A percentile compares a stretch with the other conserved stretches of the same genome.
phyloP scores from a whole-genome alignment of 345 rosid species.

The Eucalyptus pauciflora region DNA sequence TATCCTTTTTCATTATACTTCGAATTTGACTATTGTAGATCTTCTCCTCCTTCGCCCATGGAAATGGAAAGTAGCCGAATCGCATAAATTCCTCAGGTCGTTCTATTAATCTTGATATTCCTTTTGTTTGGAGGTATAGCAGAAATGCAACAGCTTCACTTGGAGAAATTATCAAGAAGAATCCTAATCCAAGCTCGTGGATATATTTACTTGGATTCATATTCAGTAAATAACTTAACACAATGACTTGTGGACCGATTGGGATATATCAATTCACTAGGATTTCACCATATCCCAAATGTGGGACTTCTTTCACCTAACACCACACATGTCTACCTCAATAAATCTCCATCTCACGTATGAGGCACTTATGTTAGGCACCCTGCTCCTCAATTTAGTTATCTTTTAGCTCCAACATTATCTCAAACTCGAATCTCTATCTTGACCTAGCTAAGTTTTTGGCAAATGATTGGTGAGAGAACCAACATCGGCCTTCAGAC shows the following conservation, averaged over 20 bases:
- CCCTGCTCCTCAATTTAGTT: neutral
- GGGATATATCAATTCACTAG: neutral
- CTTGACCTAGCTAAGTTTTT: neutral
- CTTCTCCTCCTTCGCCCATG: neutral
- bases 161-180: neutral
- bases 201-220: neutral
- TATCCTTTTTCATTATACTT: neutral
- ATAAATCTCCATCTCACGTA: neutral
- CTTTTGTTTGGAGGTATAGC: neutral
- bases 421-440: neutral
- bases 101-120: neutral
- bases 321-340: neutral
- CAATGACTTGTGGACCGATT: neutral
- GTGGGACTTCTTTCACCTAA: neutral
- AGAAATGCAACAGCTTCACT: neutral
- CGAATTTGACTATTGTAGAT: neutral
- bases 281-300: neutral
- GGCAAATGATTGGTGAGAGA: neutral
- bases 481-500: neutral
- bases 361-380: neutral
- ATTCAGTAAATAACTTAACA: neutral
- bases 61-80: neutral
- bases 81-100: neutral
- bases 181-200: neutral
- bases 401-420: neutral